Percentiles rank a stretch among this genome's conserved stretches.
Conservation (phyloP, 2,329 filamentous ascomycete species). For the Parafenestella ontariensis region DNA sequence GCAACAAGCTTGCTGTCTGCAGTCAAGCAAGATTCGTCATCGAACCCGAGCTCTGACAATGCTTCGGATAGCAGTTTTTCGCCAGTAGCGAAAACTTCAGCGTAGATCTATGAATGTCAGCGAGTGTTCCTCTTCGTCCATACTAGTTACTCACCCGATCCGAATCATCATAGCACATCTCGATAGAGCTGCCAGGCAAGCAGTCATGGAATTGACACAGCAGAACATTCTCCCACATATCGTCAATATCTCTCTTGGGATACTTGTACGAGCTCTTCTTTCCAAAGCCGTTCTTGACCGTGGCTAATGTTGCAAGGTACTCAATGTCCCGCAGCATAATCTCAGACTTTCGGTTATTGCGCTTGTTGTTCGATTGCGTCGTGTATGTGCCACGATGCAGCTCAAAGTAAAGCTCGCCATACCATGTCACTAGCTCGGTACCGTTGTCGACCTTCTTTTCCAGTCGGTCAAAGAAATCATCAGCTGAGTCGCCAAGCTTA, state of each 20-base stretch:
- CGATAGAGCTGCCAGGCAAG: slow-evolving; percentile 90
- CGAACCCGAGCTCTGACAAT: slow-evolving; percentile 70
- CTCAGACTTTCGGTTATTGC: slow-evolving; percentile 88
- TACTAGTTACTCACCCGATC: slow-evolving; percentile 67
- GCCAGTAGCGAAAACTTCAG: slow-evolving; percentile 79
- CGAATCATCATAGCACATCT: slow-evolving; percentile 98
- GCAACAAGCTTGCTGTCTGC: slow-evolving; percentile 62
- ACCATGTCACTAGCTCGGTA: slow-evolving; percentile 88
- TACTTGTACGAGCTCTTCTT: slow-evolving; percentile 72
- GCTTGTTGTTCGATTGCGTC: slow-evolving; percentile 96
- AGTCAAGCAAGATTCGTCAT: slow-evolving; percentile 51
- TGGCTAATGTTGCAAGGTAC: slow-evolving; percentile 84
- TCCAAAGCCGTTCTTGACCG: slow-evolving; percentile 67
- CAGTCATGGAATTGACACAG: slow-evolving; percentile 99
- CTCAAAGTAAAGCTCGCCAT: slow-evolving; percentile 97
- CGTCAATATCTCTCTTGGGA: slow-evolving; percentile 90
- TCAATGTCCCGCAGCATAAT: slow-evolving; percentile 87
- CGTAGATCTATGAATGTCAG: slow-evolving; percentile 66
- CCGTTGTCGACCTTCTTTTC: slow-evolving; percentile 75
- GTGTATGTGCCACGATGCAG: slow-evolving; percentile 97
- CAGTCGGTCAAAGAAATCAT: slow-evolving; percentile 89
- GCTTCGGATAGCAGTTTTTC: slow-evolving; percentile 74
- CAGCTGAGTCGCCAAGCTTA: slow-evolving; percentile 87
- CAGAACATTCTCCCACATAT: slow-evolving; percentile 92
- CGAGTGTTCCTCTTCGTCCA: too few species aligned